A percentile compares a stretch with the other conserved stretches of the same genome.
These are phyloP conservation scores for Clohesyomyces aquaticus DNA, from an alignment of 495 filamentous ascomycete species.

Conservation along the genomic window DNA sequence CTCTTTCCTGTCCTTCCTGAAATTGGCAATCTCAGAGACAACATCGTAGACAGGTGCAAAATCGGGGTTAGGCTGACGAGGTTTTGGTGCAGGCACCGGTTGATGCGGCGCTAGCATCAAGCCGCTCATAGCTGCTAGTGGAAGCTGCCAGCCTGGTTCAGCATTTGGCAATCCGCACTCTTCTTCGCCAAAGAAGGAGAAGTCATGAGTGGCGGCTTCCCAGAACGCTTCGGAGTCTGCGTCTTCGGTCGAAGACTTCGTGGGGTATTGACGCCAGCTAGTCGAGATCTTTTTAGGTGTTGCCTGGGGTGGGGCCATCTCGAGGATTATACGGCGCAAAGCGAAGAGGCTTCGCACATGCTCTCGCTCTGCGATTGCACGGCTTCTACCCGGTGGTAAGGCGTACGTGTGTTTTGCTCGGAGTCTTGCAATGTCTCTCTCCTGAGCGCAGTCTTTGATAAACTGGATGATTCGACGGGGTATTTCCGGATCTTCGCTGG, in stretches of 20 bases:
- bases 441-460: conserved; percentile 63
- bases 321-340: conserved; percentile 60
- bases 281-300: conserved; percentile 41
- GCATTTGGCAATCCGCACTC: conserved; percentile 57
- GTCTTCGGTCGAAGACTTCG: conserved; percentile 64
- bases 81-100: conserved; percentile 7
- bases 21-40: conserved; percentile 33
- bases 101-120: conserved; percentile 30
- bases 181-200: conserved; percentile 67
- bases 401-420: conserved; percentile 58
- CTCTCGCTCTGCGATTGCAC: conserved; percentile 45
- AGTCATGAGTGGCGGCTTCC: conserved; percentile 63
- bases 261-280: conserved; percentile 48
- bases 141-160: conserved; percentile 32
- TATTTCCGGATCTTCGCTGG: conserved; percentile 51
- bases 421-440: conserved; percentile 58
- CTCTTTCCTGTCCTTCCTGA: conserved; percentile 34
- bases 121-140: conserved; percentile 36
- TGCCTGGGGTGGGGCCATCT: conserved; percentile 54
- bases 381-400: conserved; percentile 53
- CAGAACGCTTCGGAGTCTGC: conserved; percentile 64
- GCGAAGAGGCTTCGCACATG: conserved; percentile 57
- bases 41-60: conserved; percentile 23
- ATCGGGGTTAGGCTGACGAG: conserved; percentile 10
- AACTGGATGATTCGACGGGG: conserved; percentile 58